Evolutionary conservation across 768 basidiomycete species (phyloP).

Genomic region (Mrakia gelida): DNA sequence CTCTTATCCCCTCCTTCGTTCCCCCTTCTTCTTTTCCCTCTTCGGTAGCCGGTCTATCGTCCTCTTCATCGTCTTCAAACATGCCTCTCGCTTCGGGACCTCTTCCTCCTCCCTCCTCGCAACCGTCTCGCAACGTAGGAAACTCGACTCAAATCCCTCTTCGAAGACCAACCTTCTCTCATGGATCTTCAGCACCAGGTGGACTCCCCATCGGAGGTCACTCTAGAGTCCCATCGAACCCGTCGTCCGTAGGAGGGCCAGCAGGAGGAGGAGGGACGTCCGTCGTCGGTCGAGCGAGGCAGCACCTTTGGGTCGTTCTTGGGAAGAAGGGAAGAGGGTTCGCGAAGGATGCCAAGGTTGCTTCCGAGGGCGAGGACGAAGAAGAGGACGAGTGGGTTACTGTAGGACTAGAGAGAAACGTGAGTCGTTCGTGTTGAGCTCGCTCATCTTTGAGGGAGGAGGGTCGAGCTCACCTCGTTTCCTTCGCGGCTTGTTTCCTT

Average conservation of each 20-base stretch:
- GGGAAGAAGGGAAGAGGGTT: slow-evolving; percentile 1
- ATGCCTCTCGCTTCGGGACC: neutral
- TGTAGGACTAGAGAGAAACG: slow-evolving; percentile 8
- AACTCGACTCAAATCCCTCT: neutral
- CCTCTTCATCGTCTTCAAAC: neutral
- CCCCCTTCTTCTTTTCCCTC: neutral
- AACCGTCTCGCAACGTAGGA: neutral
- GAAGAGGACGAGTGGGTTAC: slow-evolving; percentile 10
- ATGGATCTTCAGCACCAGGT: neutral
- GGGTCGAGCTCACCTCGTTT: neutral
- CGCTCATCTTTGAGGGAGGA: neutral
- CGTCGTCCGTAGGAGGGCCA: neutral
- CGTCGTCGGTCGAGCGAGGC: neutral
- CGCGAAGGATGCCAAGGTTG: neutral
- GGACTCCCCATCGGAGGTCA: neutral
- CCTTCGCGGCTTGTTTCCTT: neutral
- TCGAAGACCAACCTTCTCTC: neutral
- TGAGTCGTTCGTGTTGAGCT: neutral
- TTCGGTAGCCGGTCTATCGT: neutral
- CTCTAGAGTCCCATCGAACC: neutral
- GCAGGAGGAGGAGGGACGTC: neutral
- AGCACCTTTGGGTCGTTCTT: neutral
- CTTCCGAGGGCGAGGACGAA: neutral
- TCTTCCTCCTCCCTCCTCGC: neutral
- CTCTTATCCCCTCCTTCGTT: neutral